Evolutionary conservation across 2,329 filamentous ascomycete genomes (phyloP).

Genomic region (Penicillium sp.): DNA sequence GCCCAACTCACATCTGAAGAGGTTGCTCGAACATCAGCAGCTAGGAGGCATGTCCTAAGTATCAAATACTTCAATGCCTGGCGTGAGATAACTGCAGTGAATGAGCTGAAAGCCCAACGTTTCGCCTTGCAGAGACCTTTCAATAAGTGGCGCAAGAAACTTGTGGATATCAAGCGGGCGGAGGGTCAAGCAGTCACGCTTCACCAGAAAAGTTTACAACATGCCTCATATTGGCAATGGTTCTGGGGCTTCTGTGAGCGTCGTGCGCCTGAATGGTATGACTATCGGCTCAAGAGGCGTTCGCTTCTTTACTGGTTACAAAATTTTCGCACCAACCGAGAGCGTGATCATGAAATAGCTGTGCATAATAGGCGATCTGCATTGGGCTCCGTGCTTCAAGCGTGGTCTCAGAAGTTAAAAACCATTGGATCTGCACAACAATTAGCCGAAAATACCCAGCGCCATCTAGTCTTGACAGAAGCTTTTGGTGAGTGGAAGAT

Average conservation of each 20-base stretch:
- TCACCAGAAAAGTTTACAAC: constrained; percentile 31
- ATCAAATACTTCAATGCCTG: constrained; percentile 69
- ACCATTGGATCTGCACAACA: constrained; percentile 28
- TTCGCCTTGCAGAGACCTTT: constrained; percentile 58
- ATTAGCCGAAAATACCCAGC: constrained; percentile 32
- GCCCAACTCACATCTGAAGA: constrained; percentile 63
- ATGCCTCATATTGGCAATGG: constrained; percentile 43
- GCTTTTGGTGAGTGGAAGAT: constrained; percentile 44
- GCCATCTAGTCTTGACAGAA: constrained; percentile 36
- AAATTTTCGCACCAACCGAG: constrained; percentile 39
- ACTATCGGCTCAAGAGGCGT: constrained; percentile 41
- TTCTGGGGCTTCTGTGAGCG: constrained; percentile 47
- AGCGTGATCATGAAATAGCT: constrained; percentile 42
- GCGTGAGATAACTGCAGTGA: constrained; percentile 63
- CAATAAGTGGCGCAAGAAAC: constrained; percentile 50
- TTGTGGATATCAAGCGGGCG: constrained; percentile 36
- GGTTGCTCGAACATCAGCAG: constrained; percentile 64
- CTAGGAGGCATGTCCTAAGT: constrained; percentile 68
- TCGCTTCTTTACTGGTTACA: constrained; percentile 44
- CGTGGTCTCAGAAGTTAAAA: constrained; percentile 36
- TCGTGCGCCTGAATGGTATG: constrained; percentile 45
- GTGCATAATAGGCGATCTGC: constrained; percentile 28
- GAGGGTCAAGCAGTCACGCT: constrained; percentile 34
- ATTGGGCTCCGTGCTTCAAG: constrained; percentile 31
- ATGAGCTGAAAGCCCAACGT: constrained; percentile 54